These are phyloP conservation scores for Rubia balearica DNA, from an alignment of 305 asterid species.

Conservation along the genomic window DNA sequence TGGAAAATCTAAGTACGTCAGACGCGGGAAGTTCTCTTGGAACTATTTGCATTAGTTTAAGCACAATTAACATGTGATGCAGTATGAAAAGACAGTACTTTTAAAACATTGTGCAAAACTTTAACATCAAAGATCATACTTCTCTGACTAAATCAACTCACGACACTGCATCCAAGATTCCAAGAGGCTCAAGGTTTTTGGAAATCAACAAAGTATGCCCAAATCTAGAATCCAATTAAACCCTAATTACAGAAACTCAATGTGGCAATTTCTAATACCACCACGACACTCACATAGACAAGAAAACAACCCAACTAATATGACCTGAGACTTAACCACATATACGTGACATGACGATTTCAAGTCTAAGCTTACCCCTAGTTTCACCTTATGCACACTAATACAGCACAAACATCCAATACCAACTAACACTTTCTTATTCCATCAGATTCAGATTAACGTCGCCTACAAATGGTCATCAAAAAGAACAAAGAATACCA, in stretches of 20 bases:
- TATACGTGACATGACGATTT: background rate
- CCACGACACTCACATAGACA: background rate
- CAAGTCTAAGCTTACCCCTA: background rate
- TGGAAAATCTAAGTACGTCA: slow-evolving; percentile 15
- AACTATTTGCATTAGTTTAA: background rate
- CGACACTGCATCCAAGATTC: background rate
- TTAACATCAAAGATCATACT: background rate
- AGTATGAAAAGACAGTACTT: background rate
- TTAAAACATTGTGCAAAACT: background rate
- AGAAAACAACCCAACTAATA: background rate
- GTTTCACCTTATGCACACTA: background rate
- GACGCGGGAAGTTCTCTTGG: background rate
- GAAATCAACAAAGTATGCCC: background rate
- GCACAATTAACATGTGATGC: background rate
- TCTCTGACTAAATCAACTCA: background rate
- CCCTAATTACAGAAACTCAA: background rate
- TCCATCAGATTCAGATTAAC: background rate
- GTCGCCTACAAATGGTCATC: background rate
- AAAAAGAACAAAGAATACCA: background rate
- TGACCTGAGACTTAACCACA: background rate
- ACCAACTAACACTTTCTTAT: slow-evolving; percentile 1
- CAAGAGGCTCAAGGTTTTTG: background rate
- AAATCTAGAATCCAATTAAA: background rate
- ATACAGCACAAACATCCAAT: background rate
- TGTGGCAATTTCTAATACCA: background rate